Evolutionary conservation across 2,329 filamentous ascomycete species (phyloP).

Genomic region (Fusarium sp.): DNA sequence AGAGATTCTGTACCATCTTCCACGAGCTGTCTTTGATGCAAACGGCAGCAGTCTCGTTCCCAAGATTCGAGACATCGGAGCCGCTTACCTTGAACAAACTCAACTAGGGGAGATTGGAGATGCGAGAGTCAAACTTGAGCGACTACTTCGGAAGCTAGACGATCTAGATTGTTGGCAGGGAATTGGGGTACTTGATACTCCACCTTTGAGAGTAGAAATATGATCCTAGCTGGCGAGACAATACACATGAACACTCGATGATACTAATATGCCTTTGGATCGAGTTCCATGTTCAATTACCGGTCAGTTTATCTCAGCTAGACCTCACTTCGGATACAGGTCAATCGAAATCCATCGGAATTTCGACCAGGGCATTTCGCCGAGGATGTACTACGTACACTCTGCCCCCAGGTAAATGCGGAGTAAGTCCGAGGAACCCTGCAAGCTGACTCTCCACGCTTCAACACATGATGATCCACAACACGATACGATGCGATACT

Average conservation of each 20-base stretch:
- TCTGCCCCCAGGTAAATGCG: constrained; percentile 9
- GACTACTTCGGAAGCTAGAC: constrained; percentile 45
- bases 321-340: not conserved
- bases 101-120: constrained; percentile 24
- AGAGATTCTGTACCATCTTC: constrained; percentile 51
- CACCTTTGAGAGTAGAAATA: not conserved
- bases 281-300: not conserved
- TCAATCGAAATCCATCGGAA: not conserved
- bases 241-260: not conserved
- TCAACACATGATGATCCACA: not conserved
- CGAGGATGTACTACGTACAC: not conserved
- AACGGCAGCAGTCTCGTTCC: constrained; percentile 49
- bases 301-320: not conserved
- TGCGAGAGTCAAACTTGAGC: constrained; percentile 42
- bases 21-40: constrained; percentile 48
- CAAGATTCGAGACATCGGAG: constrained; percentile 53
- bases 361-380: not conserved
- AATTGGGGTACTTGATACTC: constrained; percentile 19
- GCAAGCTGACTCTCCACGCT: not conserved
- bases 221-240: no score
- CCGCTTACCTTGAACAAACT: constrained; percentile 49
- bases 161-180: constrained; percentile 49
- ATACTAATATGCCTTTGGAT: not conserved
- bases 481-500: not conserved
- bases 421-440: constrained; percentile 28